Evolutionary conservation across 169 alveolate species (phyloP), one percentile per base, ranked within the genome.

Genomic region (Fabrea salina): DNA sequence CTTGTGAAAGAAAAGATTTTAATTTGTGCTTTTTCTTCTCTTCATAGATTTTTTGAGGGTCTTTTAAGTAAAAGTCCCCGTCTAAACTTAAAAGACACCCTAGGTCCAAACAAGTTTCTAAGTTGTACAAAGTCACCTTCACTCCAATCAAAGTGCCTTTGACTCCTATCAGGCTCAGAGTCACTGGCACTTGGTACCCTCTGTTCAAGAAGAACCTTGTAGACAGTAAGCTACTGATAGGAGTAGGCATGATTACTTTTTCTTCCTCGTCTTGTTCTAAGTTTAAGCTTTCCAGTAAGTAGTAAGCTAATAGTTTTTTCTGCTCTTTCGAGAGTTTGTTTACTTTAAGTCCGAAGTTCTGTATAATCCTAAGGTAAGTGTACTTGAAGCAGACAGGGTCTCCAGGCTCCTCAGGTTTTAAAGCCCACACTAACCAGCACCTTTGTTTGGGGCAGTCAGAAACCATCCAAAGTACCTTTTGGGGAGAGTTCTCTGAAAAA

Each of bases 101-200:
- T 43, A 25, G 16, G 25, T 68, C 78, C 19, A 7, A 8, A 3
- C 61, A 37, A 11, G 32, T 13, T 22, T 68, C 78, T 13, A 68
- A n/a, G 4, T 68, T 37, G 25, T n/a, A 47, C 7, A 40, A n/a
- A 3, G 50, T 68, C 0, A 37, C 78, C 32, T 43, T 68, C 3
- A 68, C 66, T 43, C 78, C 78, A 68, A 68, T 68, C 7, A 43
- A 41, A 2, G 35, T 19, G 4, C n/a, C 19, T 11, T 30, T 30
- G 19, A 68, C 61, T 16, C 78, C 78, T n/a, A 68, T 32, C 11
- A 68, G 7, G 19, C 44, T 8, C 8, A 68, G 7, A 68, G 78
- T 40, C 7, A 68, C 39, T 11, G 78, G 78, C 7, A 13, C 39
- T 43, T 19, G 16, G 66, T 68, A 68, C 2, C 37, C 37, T 13